phyloP scores from a whole-genome alignment of 2,329 filamentous ascomycete species.

The Fusarium globosum region DNA sequence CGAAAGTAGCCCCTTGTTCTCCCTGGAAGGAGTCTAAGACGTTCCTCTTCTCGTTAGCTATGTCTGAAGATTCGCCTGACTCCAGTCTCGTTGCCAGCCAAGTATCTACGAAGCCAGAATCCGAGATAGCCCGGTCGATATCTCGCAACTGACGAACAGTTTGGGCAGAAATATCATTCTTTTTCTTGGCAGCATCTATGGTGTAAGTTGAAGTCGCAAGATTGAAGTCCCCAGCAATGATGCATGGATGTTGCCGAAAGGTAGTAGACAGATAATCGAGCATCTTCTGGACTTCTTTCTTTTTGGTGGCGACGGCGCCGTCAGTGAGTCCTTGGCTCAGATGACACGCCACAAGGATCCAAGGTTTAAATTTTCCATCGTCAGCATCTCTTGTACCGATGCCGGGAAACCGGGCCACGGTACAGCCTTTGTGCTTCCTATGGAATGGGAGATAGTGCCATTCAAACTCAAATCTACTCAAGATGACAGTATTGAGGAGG shows the following conservation, averaged over 20 bases:
- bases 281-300: constrained; percentile 64
- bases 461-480: constrained; percentile 66
- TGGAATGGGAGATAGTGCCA: constrained; percentile 67
- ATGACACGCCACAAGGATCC: constrained; percentile 69
- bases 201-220: constrained; percentile 68
- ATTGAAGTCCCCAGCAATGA: constrained; percentile 74
- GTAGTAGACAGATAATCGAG: constrained; percentile 56
- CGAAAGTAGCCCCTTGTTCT: constrained; percentile 73
- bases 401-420: constrained; percentile 58
- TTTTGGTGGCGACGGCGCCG: constrained; percentile 66
- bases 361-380: constrained; percentile 46
- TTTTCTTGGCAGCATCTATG: constrained; percentile 63
- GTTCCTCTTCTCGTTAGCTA: constrained; percentile 40
- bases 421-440: constrained; percentile 67
- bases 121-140: constrained; percentile 59
- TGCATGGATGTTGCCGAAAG: constrained; percentile 60
- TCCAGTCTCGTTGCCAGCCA: constrained; percentile 61
- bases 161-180: constrained; percentile 63
- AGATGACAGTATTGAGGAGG: constrained; percentile 69
- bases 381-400: constrained; percentile 16
- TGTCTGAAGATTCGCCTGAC: constrained; percentile 53
- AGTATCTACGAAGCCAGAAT: constrained; percentile 62
- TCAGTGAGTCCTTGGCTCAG: constrained; percentile 71
- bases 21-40: constrained; percentile 60
- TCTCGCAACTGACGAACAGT: constrained; percentile 56